Percentiles rank a stretch among this genome's conserved stretches.
Evolutionary conservation across 129 eudicot species (phyloP).

Genomic region (Glebionis coronaria): DNA sequence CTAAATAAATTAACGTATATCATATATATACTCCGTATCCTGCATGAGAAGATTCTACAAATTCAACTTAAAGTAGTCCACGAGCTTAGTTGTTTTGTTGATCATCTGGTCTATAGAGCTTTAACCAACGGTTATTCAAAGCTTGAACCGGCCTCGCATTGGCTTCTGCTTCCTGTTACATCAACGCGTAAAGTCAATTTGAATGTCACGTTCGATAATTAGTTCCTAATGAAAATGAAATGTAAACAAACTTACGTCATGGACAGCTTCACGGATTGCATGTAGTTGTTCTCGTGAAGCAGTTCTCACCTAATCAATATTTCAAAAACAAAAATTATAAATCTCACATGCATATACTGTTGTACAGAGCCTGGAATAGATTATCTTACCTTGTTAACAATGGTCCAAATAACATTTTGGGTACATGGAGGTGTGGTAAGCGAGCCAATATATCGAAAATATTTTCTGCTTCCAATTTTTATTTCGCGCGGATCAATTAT

Average conservation of each 20-base stretch:
- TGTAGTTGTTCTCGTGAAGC: conserved; percentile 42
- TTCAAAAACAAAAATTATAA: too few species aligned
- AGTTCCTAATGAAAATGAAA: too few species aligned
- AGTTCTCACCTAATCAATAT: conserved; percentile 35
- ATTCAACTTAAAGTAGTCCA: background rate
- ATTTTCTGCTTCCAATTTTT: conserved; percentile 5
- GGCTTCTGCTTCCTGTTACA: conserved; percentile 29
- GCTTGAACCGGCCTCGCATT: conserved; percentile 43
- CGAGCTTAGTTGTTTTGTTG: background rate
- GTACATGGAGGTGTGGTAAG: conserved; percentile 26
- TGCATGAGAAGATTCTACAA: background rate
- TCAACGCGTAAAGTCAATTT: background rate
- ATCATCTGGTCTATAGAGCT: conserved; percentile 39
- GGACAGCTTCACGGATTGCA: conserved; percentile 45
- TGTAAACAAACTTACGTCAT: conserved; percentile 43
- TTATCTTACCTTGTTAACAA: conserved; percentile 15
- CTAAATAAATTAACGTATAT: conserved; percentile 8
- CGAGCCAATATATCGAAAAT: conserved; percentile 24
- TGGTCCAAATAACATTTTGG: conserved; percentile 24
- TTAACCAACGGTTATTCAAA: conserved; percentile 34
- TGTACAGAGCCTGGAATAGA: too few species aligned
- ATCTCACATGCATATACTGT: too few species aligned
- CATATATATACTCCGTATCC: too few species aligned
- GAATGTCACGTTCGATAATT: background rate
- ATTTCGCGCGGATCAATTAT: conserved; percentile 16